phyloP scores from a whole-genome alignment of 1,284 basidiomycete species.

The Anthracocystis panici-leucophaei region DNA sequence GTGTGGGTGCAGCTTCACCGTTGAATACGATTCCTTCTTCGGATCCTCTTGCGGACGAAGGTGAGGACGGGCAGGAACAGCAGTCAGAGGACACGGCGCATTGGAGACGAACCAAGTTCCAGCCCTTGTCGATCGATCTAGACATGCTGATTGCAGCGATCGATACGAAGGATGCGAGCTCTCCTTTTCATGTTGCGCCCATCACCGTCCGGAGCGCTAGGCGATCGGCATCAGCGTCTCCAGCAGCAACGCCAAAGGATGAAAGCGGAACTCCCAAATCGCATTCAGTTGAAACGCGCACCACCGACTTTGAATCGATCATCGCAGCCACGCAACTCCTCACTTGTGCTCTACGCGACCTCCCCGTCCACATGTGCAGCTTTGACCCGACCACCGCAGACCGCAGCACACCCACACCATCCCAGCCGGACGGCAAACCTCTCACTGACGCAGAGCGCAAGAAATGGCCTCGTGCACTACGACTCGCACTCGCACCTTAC shows the following conservation, averaged over 20 bases:
- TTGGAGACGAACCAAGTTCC: slow-evolving; percentile 12
- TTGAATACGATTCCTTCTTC: slow-evolving; percentile 10
- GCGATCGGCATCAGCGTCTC: background rate
- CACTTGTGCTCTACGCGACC: slow-evolving; percentile 12
- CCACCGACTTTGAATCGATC: slow-evolving; percentile 13
- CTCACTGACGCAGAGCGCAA: background rate
- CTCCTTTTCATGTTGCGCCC: slow-evolving; percentile 29
- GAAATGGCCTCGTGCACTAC: slow-evolving; percentile 6
- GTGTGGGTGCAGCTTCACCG: background rate
- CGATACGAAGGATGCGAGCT: slow-evolving; percentile 14
- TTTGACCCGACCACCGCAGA: background rate
- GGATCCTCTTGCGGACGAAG: slow-evolving; percentile 11
- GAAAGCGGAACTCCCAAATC: background rate
- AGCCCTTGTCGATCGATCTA: slow-evolving; percentile 21
- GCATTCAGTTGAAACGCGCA: background rate
- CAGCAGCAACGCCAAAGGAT: background rate
- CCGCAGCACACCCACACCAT: background rate
- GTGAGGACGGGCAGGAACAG: background rate
- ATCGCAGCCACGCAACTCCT: slow-evolving; percentile 24
- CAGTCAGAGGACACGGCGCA: background rate
- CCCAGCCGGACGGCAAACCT: background rate
- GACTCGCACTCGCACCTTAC: slow-evolving; percentile 16
- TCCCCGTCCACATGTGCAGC: slow-evolving; percentile 28
- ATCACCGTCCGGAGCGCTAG: background rate
- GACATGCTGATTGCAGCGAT: slow-evolving; percentile 16